Percentiles rank a stretch among this genome's conserved stretches.
Evolutionary conservation across 2,329 filamentous ascomycete genomes (phyloP).

Genomic region (Pseudopyricularia javanii): DNA sequence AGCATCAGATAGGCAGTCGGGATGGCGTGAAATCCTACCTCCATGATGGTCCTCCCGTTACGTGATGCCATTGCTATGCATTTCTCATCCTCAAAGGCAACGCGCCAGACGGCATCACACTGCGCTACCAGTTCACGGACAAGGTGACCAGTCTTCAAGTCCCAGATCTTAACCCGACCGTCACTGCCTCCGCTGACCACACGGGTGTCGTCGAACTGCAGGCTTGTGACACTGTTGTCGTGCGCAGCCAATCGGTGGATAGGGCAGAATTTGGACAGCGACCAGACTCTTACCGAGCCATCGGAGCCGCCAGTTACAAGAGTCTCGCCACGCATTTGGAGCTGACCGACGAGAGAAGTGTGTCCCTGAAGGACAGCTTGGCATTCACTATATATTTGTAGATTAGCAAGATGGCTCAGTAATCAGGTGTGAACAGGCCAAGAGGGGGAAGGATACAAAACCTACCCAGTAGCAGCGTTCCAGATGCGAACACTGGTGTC

Average conservation of each 20-base stretch:
- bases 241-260: constrained; percentile 93
- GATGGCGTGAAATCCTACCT: constrained; percentile 49
- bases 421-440: too few species aligned
- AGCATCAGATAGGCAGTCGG: background rate
- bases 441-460: constrained; percentile 7
- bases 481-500: constrained; percentile 96
- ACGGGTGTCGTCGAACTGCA: constrained; percentile 92
- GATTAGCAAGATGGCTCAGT: constrained; percentile 15
- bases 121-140: constrained; percentile 85
- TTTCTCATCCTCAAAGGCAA: constrained; percentile 97
- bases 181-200: constrained; percentile 95
- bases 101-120: constrained; percentile 91
- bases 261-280: constrained; percentile 74
- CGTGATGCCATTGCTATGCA: constrained; percentile 90
- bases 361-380: constrained; percentile 91
- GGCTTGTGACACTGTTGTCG: constrained; percentile 94
- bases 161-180: constrained; percentile 98
- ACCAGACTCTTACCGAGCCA: constrained; percentile 94
- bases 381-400: constrained; percentile 47
- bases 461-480: constrained; percentile 80
- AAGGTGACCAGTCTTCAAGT: constrained; percentile 78
- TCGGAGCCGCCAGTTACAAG: constrained; percentile 94
- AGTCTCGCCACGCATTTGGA: constrained; percentile 91
- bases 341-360: constrained; percentile 88
- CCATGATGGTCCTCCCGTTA: constrained; percentile 84